Evolutionary conservation across 83 land plant species (phyloP), one percentile per base, ranked within the genome.

Genomic region (Picea abies): DNA sequence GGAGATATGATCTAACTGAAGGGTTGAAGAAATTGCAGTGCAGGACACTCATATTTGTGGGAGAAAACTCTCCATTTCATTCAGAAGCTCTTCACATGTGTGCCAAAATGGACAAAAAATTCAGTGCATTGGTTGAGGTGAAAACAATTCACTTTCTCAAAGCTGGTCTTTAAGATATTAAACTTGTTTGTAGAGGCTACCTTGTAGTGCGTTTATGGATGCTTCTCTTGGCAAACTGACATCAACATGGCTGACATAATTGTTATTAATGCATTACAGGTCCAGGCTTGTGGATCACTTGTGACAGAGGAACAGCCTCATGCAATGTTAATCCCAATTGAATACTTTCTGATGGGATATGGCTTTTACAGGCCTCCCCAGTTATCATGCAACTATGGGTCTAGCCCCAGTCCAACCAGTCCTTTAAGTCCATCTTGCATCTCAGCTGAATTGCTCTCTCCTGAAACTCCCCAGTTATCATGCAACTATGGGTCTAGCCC

Each of bases 271-370:
- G 26, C 77, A 73, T 44, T 19, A n/a, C 87, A 96, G 99, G 97
- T 96, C 23, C 93, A 93, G 78, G 93, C 92, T 32, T 94, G 97
- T 85, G 99, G 99, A 17, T 94, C 97, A 8, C 56, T 96, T 77
- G 99, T 95, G 62, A 94, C 96, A 35, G 97, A 96, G 67, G 99
- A 96, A 83, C 96, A 92, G 75, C 96, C 97, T 1, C 88, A 91
- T 67, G 92, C 99, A 17, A 96, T 96, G 99, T 63, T 95, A 62
- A 87, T 96, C 9, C 99, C 97, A 3, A 82, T 96, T 47, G 97
- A 94, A 88, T 91, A 88, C 41, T 96, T 96, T 83, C 84, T 96
- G 41, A 95, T 90, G 92, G 96, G 97, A 19, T 96, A 88, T 79
- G 93, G 93, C 2, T 88, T 91, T 29, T 92, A 83, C 83, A 85